These are phyloP conservation scores for Ceratocystis destructans DNA, from an alignment of 2,329 filamentous ascomycete genomes.

Conservation along the genomic window DNA sequence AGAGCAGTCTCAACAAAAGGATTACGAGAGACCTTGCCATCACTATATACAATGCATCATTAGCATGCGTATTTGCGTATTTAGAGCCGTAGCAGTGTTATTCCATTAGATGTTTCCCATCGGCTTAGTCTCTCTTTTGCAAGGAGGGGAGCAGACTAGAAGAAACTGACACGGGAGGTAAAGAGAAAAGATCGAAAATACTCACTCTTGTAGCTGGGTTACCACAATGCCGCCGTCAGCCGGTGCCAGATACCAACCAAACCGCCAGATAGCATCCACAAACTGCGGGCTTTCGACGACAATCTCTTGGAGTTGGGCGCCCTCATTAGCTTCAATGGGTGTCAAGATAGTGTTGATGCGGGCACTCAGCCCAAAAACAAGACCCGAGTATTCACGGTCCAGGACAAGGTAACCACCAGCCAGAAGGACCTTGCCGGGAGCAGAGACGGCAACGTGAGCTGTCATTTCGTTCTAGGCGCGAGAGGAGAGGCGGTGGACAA, in stretches of 20 bases:
- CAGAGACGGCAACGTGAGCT: slow-evolving; percentile 51
- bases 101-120: no score
- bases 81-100: no score
- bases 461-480: not conserved
- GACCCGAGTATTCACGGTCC: slow-evolving; percentile 68
- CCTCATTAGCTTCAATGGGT: slow-evolving; percentile 44
- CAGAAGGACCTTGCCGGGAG: slow-evolving; percentile 89
- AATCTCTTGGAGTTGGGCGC: slow-evolving; percentile 56
- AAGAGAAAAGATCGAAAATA: slow-evolving; percentile 22
- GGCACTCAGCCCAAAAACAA: slow-evolving; percentile 54
- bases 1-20: slow-evolving; percentile 88
- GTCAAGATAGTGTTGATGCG: slow-evolving; percentile 51
- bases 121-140: no score
- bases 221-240: slow-evolving; percentile 67
- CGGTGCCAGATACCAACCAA: slow-evolving; percentile 59
- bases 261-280: slow-evolving; percentile 71
- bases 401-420: slow-evolving; percentile 92
- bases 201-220: slow-evolving; percentile 65
- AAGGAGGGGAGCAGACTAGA: not conserved
- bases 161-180: not conserved
- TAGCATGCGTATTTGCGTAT: no score
- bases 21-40: slow-evolving; percentile 41
- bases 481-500: not conserved
- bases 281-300: slow-evolving; percentile 90
- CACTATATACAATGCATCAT: slow-evolving; percentile 22